These are phyloP conservation scores for Podospora didyma DNA, from an alignment of 495 filamentous ascomycete genomes.

Conservation along the genomic window DNA sequence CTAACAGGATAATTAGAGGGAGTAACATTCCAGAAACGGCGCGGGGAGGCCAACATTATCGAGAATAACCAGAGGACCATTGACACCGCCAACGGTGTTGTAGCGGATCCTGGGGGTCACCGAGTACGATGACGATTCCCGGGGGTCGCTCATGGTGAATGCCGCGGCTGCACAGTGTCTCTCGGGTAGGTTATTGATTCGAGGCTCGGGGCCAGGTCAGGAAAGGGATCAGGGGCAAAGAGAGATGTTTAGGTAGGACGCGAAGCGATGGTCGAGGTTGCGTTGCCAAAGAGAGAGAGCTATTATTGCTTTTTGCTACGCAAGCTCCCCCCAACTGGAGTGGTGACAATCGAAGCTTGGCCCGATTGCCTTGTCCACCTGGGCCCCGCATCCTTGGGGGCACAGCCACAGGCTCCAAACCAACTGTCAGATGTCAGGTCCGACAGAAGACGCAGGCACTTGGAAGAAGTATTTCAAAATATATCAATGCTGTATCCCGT, in stretches of 20 bases:
- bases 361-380: background rate
- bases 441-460: background rate
- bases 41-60: slow-evolving; percentile 67
- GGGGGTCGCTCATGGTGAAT: slow-evolving; percentile 65
- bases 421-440: slow-evolving; percentile 5
- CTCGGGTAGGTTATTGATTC: slow-evolving; percentile 4
- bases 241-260: slow-evolving; percentile 5
- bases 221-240: background rate
- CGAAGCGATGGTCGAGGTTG: slow-evolving; percentile 10
- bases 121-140: slow-evolving; percentile 66
- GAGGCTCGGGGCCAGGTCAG: slow-evolving; percentile 18
- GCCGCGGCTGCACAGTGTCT: background rate
- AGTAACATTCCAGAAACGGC: background rate
- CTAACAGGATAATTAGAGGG: slow-evolving; percentile 43
- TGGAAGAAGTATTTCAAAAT: too few relatives aligned
- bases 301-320: slow-evolving; percentile 18
- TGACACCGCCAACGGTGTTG: slow-evolving; percentile 98
- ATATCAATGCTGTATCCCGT: too few relatives aligned
- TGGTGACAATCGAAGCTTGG: background rate
- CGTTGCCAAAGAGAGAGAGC: slow-evolving; percentile 16
- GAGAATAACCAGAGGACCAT: slow-evolving; percentile 94
- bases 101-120: slow-evolving; percentile 86
- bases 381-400: slow-evolving; percentile 7
- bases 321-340: slow-evolving; percentile 19
- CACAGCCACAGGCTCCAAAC: slow-evolving; percentile 21